phyloP scores from a whole-genome alignment of 1,139 yeast genomes.

The Pichia sp. region DNA sequence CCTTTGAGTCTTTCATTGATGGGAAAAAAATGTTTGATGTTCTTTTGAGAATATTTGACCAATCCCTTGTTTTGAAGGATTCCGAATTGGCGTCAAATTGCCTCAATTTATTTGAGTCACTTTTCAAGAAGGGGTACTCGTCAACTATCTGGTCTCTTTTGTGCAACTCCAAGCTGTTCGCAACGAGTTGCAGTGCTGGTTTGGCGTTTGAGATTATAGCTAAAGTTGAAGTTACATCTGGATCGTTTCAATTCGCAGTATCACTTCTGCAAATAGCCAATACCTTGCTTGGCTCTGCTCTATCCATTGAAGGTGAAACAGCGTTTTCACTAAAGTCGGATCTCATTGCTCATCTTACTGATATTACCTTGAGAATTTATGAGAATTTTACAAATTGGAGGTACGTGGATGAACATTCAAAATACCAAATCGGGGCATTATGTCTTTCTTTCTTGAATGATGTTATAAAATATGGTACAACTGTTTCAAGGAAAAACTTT shows the following conservation, averaged over 20 bases:
- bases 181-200: conserved; percentile 65
- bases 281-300: conserved; percentile 47
- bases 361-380: conserved; percentile 57
- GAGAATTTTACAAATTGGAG: conserved; percentile 73
- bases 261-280: conserved; percentile 49
- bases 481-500: conserved; percentile 31
- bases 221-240: conserved; percentile 64
- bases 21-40: conserved; percentile 67
- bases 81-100: conserved; percentile 41
- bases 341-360: conserved; percentile 48
- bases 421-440: conserved; percentile 53
- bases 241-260: conserved; percentile 59
- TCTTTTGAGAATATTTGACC: conserved; percentile 59
- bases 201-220: conserved; percentile 58
- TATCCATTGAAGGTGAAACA: conserved; percentile 30
- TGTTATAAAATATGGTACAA: conserved; percentile 49
- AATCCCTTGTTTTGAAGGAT: conserved; percentile 52
- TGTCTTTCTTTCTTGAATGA: conserved; percentile 51
- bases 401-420: conserved; percentile 49
- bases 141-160: conserved; percentile 76
- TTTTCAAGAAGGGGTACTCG: conserved; percentile 43
- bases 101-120: conserved; percentile 42
- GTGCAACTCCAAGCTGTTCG: conserved; percentile 57
- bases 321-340: conserved; percentile 43
- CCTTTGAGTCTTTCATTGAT: conserved; percentile 51